Percentiles rank a stretch among this genome's conserved stretches.
Conservation (phyloP, 2,329 filamentous ascomycete genomes). For the Aureobasidium sp. region DNA sequence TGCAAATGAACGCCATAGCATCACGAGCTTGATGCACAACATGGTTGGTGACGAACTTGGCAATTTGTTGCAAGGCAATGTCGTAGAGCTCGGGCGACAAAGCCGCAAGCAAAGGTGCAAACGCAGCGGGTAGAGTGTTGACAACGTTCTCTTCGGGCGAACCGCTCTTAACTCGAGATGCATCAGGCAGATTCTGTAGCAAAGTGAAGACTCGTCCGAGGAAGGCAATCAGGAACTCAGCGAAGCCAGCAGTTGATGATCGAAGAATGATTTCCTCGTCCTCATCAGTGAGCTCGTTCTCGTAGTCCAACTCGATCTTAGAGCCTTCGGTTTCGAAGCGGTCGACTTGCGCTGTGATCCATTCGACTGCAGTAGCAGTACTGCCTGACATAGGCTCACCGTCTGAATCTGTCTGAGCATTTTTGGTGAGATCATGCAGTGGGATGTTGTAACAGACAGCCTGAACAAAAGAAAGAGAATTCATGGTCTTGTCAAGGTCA, state of each 20-base stretch:
- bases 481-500: conserved; percentile 91
- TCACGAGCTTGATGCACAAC: conserved; percentile 95
- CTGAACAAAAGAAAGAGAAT: conserved; percentile 91
- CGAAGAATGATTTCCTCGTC: conserved; percentile 82
- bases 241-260: conserved; percentile 88
- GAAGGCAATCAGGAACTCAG: conserved; percentile 85
- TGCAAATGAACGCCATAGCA: conserved; percentile 98
- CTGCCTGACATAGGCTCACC: conserved; percentile 28
- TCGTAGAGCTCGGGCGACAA: conserved; percentile 92
- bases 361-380: conserved; percentile 67
- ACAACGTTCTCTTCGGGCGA: conserved; percentile 96
- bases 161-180: conserved; percentile 76
- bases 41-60: conserved; percentile 83
- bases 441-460: conserved; percentile 94
- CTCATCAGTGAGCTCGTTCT: conserved; percentile 70
- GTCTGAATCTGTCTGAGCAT: conserved; percentile 29
- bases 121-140: conserved; percentile 84
- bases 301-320: conserved; percentile 78
- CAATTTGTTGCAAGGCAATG: conserved; percentile 82
- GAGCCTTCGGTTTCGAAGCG: conserved; percentile 85
- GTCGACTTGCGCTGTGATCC: conserved; percentile 92
- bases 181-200: conserved; percentile 88
- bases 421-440: conserved; percentile 71
- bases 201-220: conserved; percentile 92
- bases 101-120: conserved; percentile 83